phyloP scores from a whole-genome alignment of 805 yeast species.

The Nakazawaea ambrosiae region DNA sequence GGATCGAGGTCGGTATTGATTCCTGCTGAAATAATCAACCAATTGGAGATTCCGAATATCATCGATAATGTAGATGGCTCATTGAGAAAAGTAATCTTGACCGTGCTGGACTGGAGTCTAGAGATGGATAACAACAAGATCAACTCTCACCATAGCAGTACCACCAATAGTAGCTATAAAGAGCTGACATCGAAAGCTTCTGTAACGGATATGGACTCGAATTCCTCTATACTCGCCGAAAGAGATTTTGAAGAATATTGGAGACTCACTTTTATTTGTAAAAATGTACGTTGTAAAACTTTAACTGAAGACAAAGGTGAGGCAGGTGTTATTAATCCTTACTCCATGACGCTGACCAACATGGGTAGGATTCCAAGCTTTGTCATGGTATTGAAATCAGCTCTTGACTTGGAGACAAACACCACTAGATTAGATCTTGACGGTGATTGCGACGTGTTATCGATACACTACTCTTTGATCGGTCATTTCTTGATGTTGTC shows the following conservation, averaged over 20 bases:
- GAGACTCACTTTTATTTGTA: slow-evolving; percentile 1
- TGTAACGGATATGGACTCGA: slow-evolving; percentile 1
- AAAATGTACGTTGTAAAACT: neutral
- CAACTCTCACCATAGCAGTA: neutral
- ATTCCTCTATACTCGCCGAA: neutral
- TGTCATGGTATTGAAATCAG: neutral
- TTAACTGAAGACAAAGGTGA: neutral
- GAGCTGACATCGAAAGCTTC: neutral
- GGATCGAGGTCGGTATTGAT: slow-evolving; percentile 38
- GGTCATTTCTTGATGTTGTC: slow-evolving; percentile 40
- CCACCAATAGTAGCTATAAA: neutral
- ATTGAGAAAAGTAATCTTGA: slow-evolving; percentile 10
- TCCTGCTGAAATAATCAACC: slow-evolving; percentile 30
- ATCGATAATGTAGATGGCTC: slow-evolving; percentile 28
- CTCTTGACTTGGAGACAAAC: neutral
- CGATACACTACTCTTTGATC: slow-evolving; percentile 27
- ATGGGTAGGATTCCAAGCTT: slow-evolving; percentile 2
- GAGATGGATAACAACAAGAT: slow-evolving; percentile 2
- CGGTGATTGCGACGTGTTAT: slow-evolving; percentile 4
- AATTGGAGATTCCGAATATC: slow-evolving; percentile 23
- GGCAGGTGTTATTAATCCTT: slow-evolving; percentile 5
- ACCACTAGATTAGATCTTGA: slow-evolving; percentile 1
- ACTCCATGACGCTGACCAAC: slow-evolving; percentile 5
- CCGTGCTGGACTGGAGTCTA: slow-evolving; percentile 3
- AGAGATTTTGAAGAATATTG: slow-evolving; percentile 6